Conservation (phyloP, 352 stramenopile species). For the Elongisporangium anandrum region DNA sequence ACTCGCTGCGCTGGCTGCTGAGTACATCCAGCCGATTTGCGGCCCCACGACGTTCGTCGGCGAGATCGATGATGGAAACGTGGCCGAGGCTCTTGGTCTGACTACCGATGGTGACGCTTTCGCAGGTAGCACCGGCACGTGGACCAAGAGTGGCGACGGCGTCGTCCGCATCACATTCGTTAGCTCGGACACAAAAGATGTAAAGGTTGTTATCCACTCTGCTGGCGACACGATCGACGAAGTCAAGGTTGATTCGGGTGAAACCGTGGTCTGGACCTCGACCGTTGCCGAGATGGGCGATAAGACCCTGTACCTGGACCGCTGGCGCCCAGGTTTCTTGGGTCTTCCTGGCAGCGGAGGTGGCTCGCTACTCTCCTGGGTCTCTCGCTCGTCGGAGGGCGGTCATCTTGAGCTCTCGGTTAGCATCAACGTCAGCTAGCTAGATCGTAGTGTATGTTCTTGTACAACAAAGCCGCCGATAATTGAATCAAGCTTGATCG, state of each 20-base stretch:
- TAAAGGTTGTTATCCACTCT: constrained; percentile 47
- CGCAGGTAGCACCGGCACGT: constrained; percentile 24
- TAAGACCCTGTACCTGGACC: constrained; percentile 70
- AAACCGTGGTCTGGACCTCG: constrained; percentile 30
- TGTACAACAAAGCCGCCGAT: background rate
- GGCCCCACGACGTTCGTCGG: constrained; percentile 31
- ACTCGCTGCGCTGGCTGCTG: constrained; percentile 19
- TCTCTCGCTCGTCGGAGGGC: constrained; percentile 33
- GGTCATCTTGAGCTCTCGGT: constrained; percentile 42
- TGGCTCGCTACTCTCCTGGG: constrained; percentile 57
- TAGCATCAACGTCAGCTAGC: constrained; percentile 41
- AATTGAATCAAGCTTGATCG: too few species aligned
- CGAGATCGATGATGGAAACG: constrained; percentile 38
- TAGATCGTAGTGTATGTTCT: background rate
- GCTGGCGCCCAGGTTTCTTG: constrained; percentile 52
- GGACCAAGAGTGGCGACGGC: constrained; percentile 37
- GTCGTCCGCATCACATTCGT: constrained; percentile 33
- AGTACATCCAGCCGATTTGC: constrained; percentile 32
- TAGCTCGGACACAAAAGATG: constrained; percentile 39
- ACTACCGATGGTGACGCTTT: constrained; percentile 37
- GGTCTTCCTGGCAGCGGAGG: constrained; percentile 49
- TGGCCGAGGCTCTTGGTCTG: constrained; percentile 36
- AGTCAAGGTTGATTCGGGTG: constrained; percentile 28
- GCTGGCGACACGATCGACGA: constrained; percentile 39
- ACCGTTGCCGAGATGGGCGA: constrained; percentile 22